Base-by-base conservation (phyloP, 371 early-diverging fungal genomes). In the Rhizopus delemar region DNA sequence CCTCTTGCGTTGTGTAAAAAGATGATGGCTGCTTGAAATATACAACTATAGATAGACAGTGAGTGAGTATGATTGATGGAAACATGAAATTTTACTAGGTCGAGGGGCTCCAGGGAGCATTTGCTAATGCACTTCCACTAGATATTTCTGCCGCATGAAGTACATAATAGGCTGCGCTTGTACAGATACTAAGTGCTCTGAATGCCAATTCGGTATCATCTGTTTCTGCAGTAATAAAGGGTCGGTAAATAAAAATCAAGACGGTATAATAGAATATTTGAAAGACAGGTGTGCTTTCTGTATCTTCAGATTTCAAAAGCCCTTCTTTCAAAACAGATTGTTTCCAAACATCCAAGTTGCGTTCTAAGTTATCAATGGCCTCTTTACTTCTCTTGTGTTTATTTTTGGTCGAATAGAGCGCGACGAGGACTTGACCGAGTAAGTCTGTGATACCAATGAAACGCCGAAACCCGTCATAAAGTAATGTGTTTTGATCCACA, bases 11-110 rank as follows among this genome's bases (percentile, higher is more conserved):
- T 73, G 35, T 73, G 69, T 16, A 78, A 53, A 56, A 78, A 75
- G 9, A 78, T 65, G 41, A 78, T 69, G 9, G 73, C 67, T 16
- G 75, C 67, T 56, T 78, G 78, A 32, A 74, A 72, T 16, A 72
- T 54, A 35, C 73, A 53, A 33, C 77, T 77, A 50, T 32, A 22
- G 15, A 22, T 22, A 22, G 22, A 22, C 22, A 22, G 22, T 22
- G 2, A 22, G 22, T 22, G 22, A 22, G 22, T 22, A 2, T 22
- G 22, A 22, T 22, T 22, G 22, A 22, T 22, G 2, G 22, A 2
- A 22, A 22, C 2, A 22, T 22, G 22, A 22, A 22, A 22, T 2
- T 22, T 68, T 70, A 77, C 75, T 70, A 73, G 31, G 66, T 50
- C 15, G 70, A 53, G 39, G 72, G 65, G 16, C 60, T 77, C 75